Percentiles rank a stretch among this genome's conserved stretches.
phyloP scores from a whole-genome alignment of 2,329 filamentous ascomycete genomes.

The Tricladium varicosporioides region DNA sequence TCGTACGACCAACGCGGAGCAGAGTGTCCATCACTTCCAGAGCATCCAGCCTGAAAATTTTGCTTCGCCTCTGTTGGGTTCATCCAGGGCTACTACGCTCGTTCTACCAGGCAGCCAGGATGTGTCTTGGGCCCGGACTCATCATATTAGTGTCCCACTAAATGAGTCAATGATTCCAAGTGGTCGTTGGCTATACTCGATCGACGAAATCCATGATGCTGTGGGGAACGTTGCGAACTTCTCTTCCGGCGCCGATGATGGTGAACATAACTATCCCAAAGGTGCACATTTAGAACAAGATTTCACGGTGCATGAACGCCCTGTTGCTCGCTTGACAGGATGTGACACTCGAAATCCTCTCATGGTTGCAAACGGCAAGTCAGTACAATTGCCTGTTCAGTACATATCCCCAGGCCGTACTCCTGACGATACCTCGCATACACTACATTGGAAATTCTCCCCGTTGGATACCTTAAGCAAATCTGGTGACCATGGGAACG shows the following conservation, averaged over 20 bases:
- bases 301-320: conserved; percentile 85
- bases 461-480: conserved; percentile 67
- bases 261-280: conserved; percentile 57
- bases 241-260: conserved; percentile 62
- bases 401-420: conserved; percentile 62
- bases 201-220: conserved; percentile 89
- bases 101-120: conserved; percentile 60
- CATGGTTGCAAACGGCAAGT: conserved; percentile 75
- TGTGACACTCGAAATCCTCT: conserved; percentile 81
- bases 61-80: conserved; percentile 70
- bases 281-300: conserved; percentile 66
- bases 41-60: conserved; percentile 89
- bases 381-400: conserved; percentile 66
- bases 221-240: conserved; percentile 86
- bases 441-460: conserved; percentile 78
- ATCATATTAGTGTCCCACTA: conserved; percentile 74
- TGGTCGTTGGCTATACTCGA: conserved; percentile 83
- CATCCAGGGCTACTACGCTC: conserved; percentile 55
- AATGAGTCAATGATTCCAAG: conserved; percentile 83
- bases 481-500: conserved; percentile 66
- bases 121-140: conserved; percentile 75
- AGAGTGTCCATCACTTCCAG: conserved; percentile 85
- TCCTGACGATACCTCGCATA: conserved; percentile 64
- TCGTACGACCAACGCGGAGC: conserved; percentile 77
- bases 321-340: conserved; percentile 65